Evolutionary conservation across 148 eudicot genomes (phyloP).

Genomic region (Drosera capensis): DNA sequence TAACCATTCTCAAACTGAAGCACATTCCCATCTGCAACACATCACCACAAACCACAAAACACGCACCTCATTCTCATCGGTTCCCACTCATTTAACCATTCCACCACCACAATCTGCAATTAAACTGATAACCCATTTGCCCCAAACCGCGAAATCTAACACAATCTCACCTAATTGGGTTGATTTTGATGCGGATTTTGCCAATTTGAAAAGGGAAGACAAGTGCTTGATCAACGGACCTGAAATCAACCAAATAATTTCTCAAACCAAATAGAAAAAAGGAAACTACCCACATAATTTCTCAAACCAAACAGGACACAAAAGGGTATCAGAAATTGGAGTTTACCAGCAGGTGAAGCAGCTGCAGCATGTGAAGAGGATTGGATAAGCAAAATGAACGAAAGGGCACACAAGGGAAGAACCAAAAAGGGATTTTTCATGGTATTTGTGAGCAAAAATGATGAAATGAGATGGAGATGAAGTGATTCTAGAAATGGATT

Average conservation of each 20-base stretch:
- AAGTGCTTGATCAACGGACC: slow-evolving; percentile 64
- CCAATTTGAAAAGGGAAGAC: slow-evolving; percentile 60
- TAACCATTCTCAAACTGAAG: slow-evolving; percentile 83
- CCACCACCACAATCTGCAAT: background rate
- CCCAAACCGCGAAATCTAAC: background rate
- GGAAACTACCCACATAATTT: background rate
- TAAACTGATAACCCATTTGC: background rate
- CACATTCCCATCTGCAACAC: slow-evolving; percentile 57
- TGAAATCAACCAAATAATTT: slow-evolving; percentile 13
- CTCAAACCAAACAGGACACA: too few relatives aligned
- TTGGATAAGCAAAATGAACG: slow-evolving; percentile 19
- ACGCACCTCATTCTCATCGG: background rate
- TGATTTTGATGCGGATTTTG: slow-evolving; percentile 52
- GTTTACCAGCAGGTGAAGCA: slow-evolving; percentile 53
- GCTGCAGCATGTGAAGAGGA: slow-evolving; percentile 38
- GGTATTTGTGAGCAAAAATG: too few relatives aligned
- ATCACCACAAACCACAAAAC: slow-evolving; percentile 2
- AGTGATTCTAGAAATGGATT: too few relatives aligned
- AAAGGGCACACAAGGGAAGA: slow-evolving; percentile 17
- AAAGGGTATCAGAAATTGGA: background rate
- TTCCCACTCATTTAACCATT: background rate
- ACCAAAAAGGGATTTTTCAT: slow-evolving; percentile 25
- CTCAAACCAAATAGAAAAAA: background rate
- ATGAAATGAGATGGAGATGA: too few relatives aligned
- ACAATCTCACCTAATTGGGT: slow-evolving; percentile 46